Evolutionary conservation across 225 moss, liverwort and hornwort genomes (phyloP).

Genomic region (Takakia lepidozioides): DNA sequence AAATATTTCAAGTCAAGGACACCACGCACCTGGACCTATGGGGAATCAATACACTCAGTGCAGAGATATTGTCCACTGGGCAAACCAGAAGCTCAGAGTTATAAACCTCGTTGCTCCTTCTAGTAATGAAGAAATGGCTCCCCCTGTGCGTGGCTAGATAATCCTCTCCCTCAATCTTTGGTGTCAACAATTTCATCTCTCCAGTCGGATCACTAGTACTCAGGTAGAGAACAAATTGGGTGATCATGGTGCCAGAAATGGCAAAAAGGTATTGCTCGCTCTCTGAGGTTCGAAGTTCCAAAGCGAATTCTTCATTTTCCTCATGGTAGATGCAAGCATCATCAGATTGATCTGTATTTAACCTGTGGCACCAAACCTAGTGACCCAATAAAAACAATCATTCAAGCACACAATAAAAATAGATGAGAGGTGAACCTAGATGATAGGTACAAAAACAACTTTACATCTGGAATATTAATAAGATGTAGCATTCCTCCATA

Average conservation of each 20-base stretch:
- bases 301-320: slow-evolving; percentile 65
- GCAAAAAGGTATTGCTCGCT: slow-evolving; percentile 71
- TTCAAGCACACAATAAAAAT: slow-evolving; percentile 10
- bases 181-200: slow-evolving; percentile 52
- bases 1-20: no score
- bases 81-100: slow-evolving; percentile 90
- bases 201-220: slow-evolving; percentile 45
- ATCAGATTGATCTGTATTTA: slow-evolving; percentile 45
- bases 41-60: slow-evolving; percentile 47
- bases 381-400: slow-evolving; percentile 21
- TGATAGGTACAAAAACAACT: no score
- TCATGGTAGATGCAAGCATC: slow-evolving; percentile 74
- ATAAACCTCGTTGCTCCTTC: slow-evolving; percentile 67
- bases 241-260: slow-evolving; percentile 67
- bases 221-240: slow-evolving; percentile 74
- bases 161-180: slow-evolving; percentile 74
- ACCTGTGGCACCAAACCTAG: slow-evolving; percentile 80
- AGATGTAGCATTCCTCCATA: no score
- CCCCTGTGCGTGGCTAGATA: slow-evolving; percentile 65
- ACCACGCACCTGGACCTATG: slow-evolving; percentile 76
- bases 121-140: slow-evolving; percentile 65
- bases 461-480: no score
- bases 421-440: background rate
- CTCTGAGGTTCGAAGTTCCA: slow-evolving; percentile 58
- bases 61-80: slow-evolving; percentile 54